Evolutionary conservation across 2,329 filamentous ascomycete species (phyloP).

Genomic region (Monosporascus cannonballus): DNA sequence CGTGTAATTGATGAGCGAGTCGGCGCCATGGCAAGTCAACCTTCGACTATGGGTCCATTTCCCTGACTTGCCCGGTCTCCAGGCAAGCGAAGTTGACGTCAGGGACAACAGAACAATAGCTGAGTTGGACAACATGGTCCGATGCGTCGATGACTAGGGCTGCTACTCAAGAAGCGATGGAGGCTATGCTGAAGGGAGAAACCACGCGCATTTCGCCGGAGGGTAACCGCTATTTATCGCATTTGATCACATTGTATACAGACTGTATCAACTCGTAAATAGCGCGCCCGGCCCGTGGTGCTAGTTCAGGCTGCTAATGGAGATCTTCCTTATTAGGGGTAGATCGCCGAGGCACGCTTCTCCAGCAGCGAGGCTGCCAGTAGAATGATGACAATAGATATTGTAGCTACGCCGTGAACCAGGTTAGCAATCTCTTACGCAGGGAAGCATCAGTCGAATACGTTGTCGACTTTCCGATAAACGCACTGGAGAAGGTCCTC

Average conservation of each 20-base stretch:
- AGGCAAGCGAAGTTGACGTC: conserved; percentile 12
- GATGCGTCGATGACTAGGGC: background rate
- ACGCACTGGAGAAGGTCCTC: background rate
- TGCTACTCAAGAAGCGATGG: background rate
- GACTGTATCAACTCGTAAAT: background rate
- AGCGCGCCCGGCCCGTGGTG: background rate
- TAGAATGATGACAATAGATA: too few species aligned
- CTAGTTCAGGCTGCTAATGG: background rate
- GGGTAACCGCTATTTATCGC: background rate
- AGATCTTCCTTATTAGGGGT: too few species aligned
- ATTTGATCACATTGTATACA: background rate
- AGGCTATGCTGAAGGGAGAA: background rate
- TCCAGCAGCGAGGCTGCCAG: too few species aligned
- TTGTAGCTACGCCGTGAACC: too few species aligned
- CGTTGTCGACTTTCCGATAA: background rate
- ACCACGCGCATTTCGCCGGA: too few species aligned
- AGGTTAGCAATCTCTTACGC: too few species aligned
- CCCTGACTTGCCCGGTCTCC: conserved; percentile 16
- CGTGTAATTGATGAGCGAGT: conserved; percentile 48
- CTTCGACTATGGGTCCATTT: conserved; percentile 11
- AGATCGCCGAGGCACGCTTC: too few species aligned
- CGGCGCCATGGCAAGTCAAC: conserved; percentile 8
- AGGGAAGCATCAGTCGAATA: too few species aligned
- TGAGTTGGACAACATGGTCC: conserved; percentile 11
- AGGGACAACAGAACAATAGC: conserved; percentile 14